Percentiles rank a stretch among this genome's conserved stretches.
Evolutionary conservation across 768 basidiomycete species (phyloP).

Genomic region (Grammothele lineata): DNA sequence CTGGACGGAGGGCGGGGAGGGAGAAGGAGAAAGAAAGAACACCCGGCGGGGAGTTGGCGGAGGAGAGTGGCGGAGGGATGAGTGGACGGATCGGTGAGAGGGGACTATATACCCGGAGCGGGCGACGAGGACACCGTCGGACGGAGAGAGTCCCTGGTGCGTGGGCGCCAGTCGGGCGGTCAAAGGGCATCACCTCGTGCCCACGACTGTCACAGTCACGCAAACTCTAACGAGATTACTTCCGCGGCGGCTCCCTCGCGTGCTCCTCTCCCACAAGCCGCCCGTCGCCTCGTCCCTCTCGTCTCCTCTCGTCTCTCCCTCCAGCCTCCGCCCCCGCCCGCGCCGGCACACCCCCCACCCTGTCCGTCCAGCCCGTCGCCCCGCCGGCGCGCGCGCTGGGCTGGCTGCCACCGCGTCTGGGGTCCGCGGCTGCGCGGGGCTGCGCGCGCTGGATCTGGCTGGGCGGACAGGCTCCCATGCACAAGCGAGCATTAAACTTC

Average conservation of each 20-base stretch:
- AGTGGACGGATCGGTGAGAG: constrained; percentile 9
- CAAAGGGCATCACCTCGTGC: constrained; percentile 12
- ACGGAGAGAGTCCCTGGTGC: background rate
- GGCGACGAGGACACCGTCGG: background rate
- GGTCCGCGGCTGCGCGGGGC: too few relatives aligned
- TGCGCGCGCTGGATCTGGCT: too few relatives aligned
- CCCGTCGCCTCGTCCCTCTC: constrained; percentile 4
- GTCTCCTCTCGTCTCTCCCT: constrained; percentile 5
- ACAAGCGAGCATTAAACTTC: too few relatives aligned
- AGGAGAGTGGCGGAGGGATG: constrained; percentile 13
- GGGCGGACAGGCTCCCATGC: too few relatives aligned
- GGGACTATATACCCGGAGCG: constrained; percentile 22
- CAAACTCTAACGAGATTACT: constrained; percentile 15
- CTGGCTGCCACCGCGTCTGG: too few relatives aligned
- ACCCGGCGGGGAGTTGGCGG: constrained; percentile 17
- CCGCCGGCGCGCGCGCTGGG: too few relatives aligned
- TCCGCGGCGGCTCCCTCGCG: constrained; percentile 12
- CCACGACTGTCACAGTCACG: constrained; percentile 10
- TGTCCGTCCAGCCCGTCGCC: too few relatives aligned
- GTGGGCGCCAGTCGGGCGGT: background rate
- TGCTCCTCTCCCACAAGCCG: too few relatives aligned
- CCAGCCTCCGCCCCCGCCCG: constrained; percentile 1
- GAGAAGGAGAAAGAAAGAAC: constrained; percentile 12
- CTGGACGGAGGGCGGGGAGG: constrained; percentile 15
- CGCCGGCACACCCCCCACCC: too few relatives aligned